Conservation (phyloP, 805 yeast genomes). For the Metschnikowia vanudenii region DNA sequence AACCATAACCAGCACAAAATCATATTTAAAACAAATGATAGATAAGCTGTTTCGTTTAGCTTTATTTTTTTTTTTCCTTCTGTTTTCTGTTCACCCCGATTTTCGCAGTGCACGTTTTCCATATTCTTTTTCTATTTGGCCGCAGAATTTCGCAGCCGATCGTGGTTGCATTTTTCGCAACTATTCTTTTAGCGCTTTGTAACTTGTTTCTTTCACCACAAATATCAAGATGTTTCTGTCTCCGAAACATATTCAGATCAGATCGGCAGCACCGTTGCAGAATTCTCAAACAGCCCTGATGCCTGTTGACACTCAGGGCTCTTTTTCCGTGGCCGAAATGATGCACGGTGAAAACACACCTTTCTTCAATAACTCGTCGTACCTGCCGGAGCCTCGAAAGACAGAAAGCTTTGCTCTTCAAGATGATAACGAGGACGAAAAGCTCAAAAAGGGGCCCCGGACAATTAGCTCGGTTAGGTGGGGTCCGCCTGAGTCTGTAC, state of each 20-base stretch:
- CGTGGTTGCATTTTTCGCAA: constrained; percentile 11
- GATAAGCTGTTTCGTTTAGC: neutral
- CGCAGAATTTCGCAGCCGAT: constrained; percentile 6
- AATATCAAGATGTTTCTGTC: constrained; percentile 7
- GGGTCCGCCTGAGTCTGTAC: constrained; percentile 42
- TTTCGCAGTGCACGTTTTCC: neutral
- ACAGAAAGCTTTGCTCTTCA: neutral
- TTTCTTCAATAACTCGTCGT: constrained; percentile 5
- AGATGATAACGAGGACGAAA: constrained; percentile 4
- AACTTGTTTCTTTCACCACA: constrained; percentile 6
- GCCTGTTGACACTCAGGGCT: constrained; percentile 6
- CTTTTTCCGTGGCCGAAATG: constrained; percentile 9
- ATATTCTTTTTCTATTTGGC: neutral
- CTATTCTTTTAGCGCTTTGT: constrained; percentile 4
- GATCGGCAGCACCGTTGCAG: constrained; percentile 8
- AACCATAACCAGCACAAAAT: too few species aligned
- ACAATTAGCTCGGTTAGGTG: constrained; percentile 48
- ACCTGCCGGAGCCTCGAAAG: constrained; percentile 4
- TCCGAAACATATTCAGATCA: constrained; percentile 8
- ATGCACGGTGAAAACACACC: constrained; percentile 11
- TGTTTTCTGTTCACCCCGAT: neutral
- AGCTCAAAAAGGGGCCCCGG: neutral
- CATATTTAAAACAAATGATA: too few species aligned
- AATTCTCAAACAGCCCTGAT: neutral
- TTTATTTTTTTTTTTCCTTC: too few species aligned